Evolutionary conservation across 225 moss, liverwort and hornwort species (phyloP), one percentile per base, ranked within the genome.

Genomic region (Asterella californica): DNA sequence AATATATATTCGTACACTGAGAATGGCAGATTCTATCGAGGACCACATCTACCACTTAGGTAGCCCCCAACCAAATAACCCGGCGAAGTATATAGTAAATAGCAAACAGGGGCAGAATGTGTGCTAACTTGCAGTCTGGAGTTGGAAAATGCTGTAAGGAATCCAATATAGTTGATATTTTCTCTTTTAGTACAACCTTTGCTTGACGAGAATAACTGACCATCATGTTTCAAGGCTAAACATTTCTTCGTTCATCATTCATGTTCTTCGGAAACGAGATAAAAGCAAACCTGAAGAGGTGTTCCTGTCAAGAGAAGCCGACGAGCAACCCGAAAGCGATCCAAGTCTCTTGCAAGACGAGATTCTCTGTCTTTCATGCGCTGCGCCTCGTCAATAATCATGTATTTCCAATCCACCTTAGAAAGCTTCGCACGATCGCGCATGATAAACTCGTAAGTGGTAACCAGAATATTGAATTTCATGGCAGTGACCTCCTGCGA

Each of bases 341-440:
- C 99, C 48, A 99, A 89, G 86, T 99, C 99, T 85, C 99, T 91
- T 6, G 99, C 99, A 83, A 99, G 99, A 72, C 99, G 99, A 48
- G 99, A 99, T 85, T 95, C 99, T 75, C 95, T 90, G 83, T 95
- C 99, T 80, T 99, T 99, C 99, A 99, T 99, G 54, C 99, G 92
- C 75, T 99, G 99, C 66, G 99, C 99, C 84, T 99, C 99, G 82
- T 99, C 99, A 72, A 99, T 99, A 38, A 99, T 92, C 57, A 99
- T 91, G 80, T 99, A 99, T 76, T 99, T 99, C 99, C 99, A 99
- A 67, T 99, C 99, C 79, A 99, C 90, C 85, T 99, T 99, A 38
- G 95, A 88, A 76, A 99, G 77, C 85, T 95, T 99, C 37, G 99
- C 91, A 59, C 99, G 95, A 83, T 99, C 95, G 37, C 99, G 99